Conservation (phyloP, 1,139 yeast genomes). For the Saccharomyces pastorianus region DNA sequence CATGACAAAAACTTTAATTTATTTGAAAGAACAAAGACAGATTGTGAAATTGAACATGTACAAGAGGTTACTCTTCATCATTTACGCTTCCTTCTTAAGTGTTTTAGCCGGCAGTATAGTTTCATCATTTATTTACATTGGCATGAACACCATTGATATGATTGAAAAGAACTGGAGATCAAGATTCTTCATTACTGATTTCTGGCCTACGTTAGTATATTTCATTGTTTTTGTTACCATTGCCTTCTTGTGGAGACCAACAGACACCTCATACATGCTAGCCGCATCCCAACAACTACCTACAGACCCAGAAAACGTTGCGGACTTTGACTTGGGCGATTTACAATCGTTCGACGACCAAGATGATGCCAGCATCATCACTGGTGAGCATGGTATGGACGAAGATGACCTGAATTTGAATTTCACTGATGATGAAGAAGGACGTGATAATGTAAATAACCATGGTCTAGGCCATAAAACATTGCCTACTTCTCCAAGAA, state of each 20-base stretch:
- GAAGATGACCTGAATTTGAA: conserved; percentile 11
- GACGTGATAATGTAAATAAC: conserved; percentile 2
- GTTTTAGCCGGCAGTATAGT: conserved; percentile 59
- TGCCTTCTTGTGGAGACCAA: conserved; percentile 95
- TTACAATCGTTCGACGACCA: conserved; percentile 42
- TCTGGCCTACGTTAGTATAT: conserved; percentile 91
- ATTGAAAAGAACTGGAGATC: conserved; percentile 89
- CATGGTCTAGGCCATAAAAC: background rate
- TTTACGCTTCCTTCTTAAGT: conserved; percentile 56
- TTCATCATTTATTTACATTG: conserved; percentile 62
- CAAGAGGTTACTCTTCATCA: conserved; percentile 64
- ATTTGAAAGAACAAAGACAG: conserved; percentile 79
- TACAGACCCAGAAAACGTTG: conserved; percentile 66
- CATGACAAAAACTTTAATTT: conserved; percentile 64
- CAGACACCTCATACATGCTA: conserved; percentile 87
- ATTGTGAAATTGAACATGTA: conserved; percentile 84
- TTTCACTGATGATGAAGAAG: conserved; percentile 6
- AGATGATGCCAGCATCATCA: conserved; percentile 14
- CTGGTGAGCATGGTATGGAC: conserved; percentile 17
- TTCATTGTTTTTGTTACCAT: conserved; percentile 75
- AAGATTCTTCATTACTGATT: conserved; percentile 79
- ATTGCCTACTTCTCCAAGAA: background rate
- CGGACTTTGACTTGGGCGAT: conserved; percentile 72
- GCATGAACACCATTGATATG: conserved; percentile 67
- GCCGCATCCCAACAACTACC: conserved; percentile 93